These are phyloP conservation scores for Syzygium malaccense DNA, from an alignment of 441 rosid species.

Conservation along the genomic window DNA sequence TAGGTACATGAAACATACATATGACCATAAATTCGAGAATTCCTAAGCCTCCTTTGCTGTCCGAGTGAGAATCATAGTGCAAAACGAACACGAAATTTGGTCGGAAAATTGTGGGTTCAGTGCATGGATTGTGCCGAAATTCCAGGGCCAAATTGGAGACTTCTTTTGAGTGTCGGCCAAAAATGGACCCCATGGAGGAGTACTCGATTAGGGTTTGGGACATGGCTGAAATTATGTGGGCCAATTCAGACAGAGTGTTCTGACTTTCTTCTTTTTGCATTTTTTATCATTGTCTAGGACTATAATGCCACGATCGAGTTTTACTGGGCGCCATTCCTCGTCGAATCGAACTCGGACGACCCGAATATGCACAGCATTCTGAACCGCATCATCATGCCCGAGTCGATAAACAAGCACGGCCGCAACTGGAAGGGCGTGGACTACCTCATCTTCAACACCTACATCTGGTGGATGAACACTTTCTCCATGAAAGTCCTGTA, in stretches of 20 bases:
- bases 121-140: background rate
- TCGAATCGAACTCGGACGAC: conserved; percentile 86
- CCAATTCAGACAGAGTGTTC: background rate
- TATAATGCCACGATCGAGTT: conserved; percentile 90
- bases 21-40: background rate
- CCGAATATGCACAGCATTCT: conserved; percentile 75
- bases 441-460: conserved; percentile 81
- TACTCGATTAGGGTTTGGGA: background rate
- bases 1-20: background rate
- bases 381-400: conserved; percentile 88
- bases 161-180: background rate
- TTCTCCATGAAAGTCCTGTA: conserved; percentile 79
- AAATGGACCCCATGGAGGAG: background rate
- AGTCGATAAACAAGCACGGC: conserved; percentile 77
- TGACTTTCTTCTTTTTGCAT: background rate
- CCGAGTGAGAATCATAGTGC: background rate
- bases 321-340: conserved; percentile 96
- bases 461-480: conserved; percentile 99
- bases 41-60: background rate
- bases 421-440: conserved; percentile 70
- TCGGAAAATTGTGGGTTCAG: background rate
- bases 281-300: conserved; percentile 29
- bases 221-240: background rate
- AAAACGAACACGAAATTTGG: background rate
- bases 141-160: background rate